Conservation (phyloP, 2,329 filamentous ascomycete species). For the Onygenales sp. region DNA sequence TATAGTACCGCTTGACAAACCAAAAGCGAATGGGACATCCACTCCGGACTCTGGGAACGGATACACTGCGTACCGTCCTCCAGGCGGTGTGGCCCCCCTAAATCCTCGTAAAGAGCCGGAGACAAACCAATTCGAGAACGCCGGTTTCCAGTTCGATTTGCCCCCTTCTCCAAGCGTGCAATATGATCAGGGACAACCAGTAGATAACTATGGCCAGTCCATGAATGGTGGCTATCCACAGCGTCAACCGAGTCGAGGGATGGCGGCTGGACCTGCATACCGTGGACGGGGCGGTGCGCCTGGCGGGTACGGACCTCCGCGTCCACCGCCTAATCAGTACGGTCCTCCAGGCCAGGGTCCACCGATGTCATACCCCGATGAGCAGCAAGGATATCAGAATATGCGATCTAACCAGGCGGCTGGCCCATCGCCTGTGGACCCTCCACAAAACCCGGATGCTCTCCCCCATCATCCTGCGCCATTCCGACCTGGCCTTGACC, state of each 20-base stretch:
- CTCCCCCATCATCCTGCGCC: conserved; percentile 48
- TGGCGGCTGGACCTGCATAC: conserved; percentile 7
- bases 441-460: conserved; percentile 42
- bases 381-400: conserved; percentile 6
- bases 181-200: conserved; percentile 8
- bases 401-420: conserved; percentile 10
- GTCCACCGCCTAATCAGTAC: conserved; percentile 6
- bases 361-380: conserved; percentile 7
- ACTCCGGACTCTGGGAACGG: conserved; percentile 13
- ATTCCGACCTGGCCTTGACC: conserved; percentile 42
- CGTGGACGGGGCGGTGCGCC: conserved; percentile 12
- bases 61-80: conserved; percentile 30
- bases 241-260: conserved; percentile 8
- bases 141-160: conserved; percentile 66
- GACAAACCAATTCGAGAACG: conserved; percentile 29
- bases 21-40: conserved; percentile 15
- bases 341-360: conserved; percentile 11
- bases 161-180: conserved; percentile 23
- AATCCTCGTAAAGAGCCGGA: conserved; percentile 31
- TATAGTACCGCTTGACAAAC: conserved; percentile 25
- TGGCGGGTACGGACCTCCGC: conserved; percentile 10
- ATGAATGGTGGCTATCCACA: conserved; percentile 2
- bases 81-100: conserved; percentile 18
- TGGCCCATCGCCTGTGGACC: conserved; percentile 8
- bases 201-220: conserved; percentile 14